Base-by-base conservation (phyloP, 1,284 basidiomycete species). In the Apiotrichum brassicae region DNA sequence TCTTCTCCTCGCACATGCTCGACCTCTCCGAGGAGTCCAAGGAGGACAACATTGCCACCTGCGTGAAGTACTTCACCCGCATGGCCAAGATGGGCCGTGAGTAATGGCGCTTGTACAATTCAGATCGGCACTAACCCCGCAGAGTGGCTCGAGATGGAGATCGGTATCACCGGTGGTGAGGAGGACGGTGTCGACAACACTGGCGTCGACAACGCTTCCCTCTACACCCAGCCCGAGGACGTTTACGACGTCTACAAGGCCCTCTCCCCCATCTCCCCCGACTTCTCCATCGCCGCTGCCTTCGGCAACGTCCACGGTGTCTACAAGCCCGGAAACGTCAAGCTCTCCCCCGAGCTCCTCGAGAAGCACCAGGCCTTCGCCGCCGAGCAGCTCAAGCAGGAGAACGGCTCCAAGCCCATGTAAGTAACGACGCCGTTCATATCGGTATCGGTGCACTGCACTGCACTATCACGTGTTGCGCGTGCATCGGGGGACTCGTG, bases 121-220 rank as follows among this genome's bases (percentile, higher is more conserved):
- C 9, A 35, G 34, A 19, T 5, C n/a, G n/a, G n/a, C n/a, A 19
- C 34, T 35, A 14, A 22, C 41, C 2, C 22, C 8, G 6, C 38
- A 39, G 38, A 90, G 65, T 99, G 92, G 92, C 90, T 99, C 75
- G 95, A 99, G 82, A 99, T 99, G 95, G 95, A 99, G 78, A 98
- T 99, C 72, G 95, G 95, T 71, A 98, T 99, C 77, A 99, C 95
- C 53, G 95, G 94, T 74, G 94, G 94, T 71, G 94, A 98, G 76
- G 94, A 98, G 76, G 94, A 98, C 70, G 94, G 94, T 73, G 94
- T 98, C 48, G 91, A 95, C 76, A 94, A 95, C 81, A 85, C 90
- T 57, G 82, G 80, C 51, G 92, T 93, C 61, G 95, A 98, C 78
- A 98, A 97, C 77, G 78, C 85, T 39, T 80, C 83, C 48, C 80